Base-by-base conservation (phyloP, 345 rosid species). In the Laguncularia racemosa region DNA sequence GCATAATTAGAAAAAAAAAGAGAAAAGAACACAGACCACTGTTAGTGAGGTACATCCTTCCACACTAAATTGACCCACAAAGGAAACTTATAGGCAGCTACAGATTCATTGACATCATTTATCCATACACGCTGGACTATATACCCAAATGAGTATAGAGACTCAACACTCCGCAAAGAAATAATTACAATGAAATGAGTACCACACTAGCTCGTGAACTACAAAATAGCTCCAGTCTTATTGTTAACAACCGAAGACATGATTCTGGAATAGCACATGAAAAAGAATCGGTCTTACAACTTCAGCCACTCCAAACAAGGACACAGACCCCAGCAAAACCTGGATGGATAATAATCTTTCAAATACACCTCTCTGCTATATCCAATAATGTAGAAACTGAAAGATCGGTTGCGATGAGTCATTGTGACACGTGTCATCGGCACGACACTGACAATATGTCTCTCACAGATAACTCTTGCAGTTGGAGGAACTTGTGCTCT, bases 291-390 rank as follows among this genome's bases (percentile, higher is more conserved):
- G 13, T 70, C 68, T 33, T 33, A 92, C 70, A 81, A 13, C 72
- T 77, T 85, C 71, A 89, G 61, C 97, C 99, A 93, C 62, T 89
- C 96, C 59, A 93, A 72, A 71, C 96, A 93, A 59, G 96, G 97
- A 48, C 99, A 89, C 14, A 93, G 69, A 2, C 99, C 99, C 96
- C 96, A 89, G 71, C 99, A 93, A 69, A 82, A 85, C 63, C 90
- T 75, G 0, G 97, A 77, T 0, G 97, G 96, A 57, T 86, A 89
- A 67, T 86, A 86, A 78, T 93, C 97, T 77, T 89, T 93, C 53
- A 83, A 64, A 75, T 89, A 93, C 13, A 89, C 84, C 70, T 93
- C 99, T 63, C 78, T 78, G 76, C 95, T 82, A 56, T 62, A 76
- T 48, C 97, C 96, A n/a, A 93, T 86, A 8, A 89, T 78, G 55